Conservation (phyloP, 2,329 filamentous ascomycete genomes). For the Epicoccum sorghinum region DNA sequence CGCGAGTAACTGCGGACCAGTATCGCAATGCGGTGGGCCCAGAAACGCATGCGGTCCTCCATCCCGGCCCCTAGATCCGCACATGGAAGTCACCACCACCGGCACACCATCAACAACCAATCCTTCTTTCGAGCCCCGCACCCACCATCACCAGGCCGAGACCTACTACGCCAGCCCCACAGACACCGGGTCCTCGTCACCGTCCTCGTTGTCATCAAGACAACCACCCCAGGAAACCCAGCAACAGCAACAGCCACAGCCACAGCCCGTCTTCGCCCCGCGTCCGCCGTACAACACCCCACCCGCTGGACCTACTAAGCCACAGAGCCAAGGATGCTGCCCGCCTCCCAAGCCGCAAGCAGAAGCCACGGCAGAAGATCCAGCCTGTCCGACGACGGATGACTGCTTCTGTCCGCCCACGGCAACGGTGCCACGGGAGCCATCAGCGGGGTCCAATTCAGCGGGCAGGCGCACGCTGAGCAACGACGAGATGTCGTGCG, state of each 20-base stretch:
- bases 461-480: neutral
- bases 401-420: conserved; percentile 31
- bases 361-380: conserved; percentile 8
- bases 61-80: too few relatives aligned
- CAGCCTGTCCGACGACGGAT: conserved; percentile 22
- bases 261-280: too few relatives aligned
- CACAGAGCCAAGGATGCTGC: conserved; percentile 2
- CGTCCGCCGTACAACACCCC: neutral
- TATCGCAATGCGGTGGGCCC: neutral
- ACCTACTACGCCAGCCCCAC: conserved; percentile 11
- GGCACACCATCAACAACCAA: neutral
- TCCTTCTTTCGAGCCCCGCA: neutral
- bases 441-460: neutral
- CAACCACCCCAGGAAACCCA: neutral
- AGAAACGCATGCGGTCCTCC: neutral
- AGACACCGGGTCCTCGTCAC: conserved; percentile 5
- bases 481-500: conserved; percentile 34
- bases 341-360: neutral
- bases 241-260: too few relatives aligned
- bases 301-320: neutral
- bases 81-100: neutral
- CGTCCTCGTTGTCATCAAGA: neutral
- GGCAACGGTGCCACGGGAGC: neutral
- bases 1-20: neutral
- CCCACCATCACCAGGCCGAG: neutral